Evolutionary conservation across 306 rosid species (phyloP), one percentile per base, ranked within the genome.

Genomic region (Cucumis sativus): DNA sequence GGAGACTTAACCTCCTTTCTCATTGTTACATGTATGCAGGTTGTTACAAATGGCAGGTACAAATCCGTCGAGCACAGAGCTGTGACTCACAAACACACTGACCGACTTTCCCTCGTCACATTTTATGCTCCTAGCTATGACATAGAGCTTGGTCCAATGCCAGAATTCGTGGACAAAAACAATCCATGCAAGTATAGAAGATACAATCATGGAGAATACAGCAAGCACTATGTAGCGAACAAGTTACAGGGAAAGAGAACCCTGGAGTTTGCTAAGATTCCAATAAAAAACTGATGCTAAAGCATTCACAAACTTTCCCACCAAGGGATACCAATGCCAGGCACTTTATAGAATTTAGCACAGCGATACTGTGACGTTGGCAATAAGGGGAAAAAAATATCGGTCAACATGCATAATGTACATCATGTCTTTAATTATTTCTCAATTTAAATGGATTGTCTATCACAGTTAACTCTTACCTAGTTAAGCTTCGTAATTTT

Each of bases 61-160:
- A 91, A 88, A 86, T 92, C 98, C 84, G 99, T 92, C 84, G 98
- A 96, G 81, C 99, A 96, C 64, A 89, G 99, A 86, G 99, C 98
- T 14, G 93, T 92, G 86, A 88, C 96, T 78, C 84, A 96, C 83
- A 40, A 83, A 74, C 89, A 85, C 49, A 84, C 85, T 78, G 98
- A 91, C 58, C 79, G 98, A 15, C 92, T 96, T 52, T 92, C 96
- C 28, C 77, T 92, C 16, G 99, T 89, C 66, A 92, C 99, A 69
- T 96, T 96, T 70, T 96, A 83, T 85, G 99, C 99, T 78, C 99
- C 99, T 72, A 88, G 89, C 84, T 96, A 96, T 83, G 96, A 89
- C 60, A 66, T 89, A 39, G 97, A 92, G 90, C 84, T 96, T 85
- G 99, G 93, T 18, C 99, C 99, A 14, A 75, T 96, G 83, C 77